Evolutionary conservation across 306 rosid species (phyloP), one percentile per base, ranked within the genome.

Genomic region (Inga oerstediana): DNA sequence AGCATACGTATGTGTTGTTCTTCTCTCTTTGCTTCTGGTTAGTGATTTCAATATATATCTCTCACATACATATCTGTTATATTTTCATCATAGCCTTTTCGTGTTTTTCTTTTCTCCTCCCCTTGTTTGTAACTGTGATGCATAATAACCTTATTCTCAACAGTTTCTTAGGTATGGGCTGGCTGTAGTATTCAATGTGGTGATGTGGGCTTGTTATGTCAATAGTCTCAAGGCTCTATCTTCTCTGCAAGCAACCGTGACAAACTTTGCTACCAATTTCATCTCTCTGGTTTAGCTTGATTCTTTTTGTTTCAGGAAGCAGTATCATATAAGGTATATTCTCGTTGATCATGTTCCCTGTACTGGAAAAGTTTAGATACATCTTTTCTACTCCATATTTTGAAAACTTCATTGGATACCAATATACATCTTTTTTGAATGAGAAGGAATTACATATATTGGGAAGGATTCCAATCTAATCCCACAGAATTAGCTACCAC

Each of bases 191-290:
- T 92, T 91, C 93, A 92, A 93, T 75, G 91, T 89, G 74, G 84
- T 87, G 10, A 95, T 95, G 99, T 95, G 99, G 99, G 91, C 85
- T 70, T 93, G 90, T 48, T 92, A 90, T 83, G 97, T 93, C 74
- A 92, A 95, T 82, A 95, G 98, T 85, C 94, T 95, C 7, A 93
- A 92, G 86, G 89, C 89, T 79, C 90, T 95, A 32, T 92, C 98
- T 0, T 91, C 99, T 77, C 88, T 95, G 16, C 98, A 95, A 84
- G 99, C 99, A 3, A 95, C 96, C 1, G 98, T 87, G 44, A 95
- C 98, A 12, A 95, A 95, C 87, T 93, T 95, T 72, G 95, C 97
- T 34, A 89, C 96, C 34, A 95, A 95, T 89, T 93, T 95, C 73
- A 91, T 95, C 80, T 84, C 92, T 95, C 94, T 80, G 94, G 99